A percentile compares a stretch with the other conserved stretches of the same genome.
Evolutionary conservation across 306 rosid species (phyloP).

Genomic region (Crataegus laevigata): DNA sequence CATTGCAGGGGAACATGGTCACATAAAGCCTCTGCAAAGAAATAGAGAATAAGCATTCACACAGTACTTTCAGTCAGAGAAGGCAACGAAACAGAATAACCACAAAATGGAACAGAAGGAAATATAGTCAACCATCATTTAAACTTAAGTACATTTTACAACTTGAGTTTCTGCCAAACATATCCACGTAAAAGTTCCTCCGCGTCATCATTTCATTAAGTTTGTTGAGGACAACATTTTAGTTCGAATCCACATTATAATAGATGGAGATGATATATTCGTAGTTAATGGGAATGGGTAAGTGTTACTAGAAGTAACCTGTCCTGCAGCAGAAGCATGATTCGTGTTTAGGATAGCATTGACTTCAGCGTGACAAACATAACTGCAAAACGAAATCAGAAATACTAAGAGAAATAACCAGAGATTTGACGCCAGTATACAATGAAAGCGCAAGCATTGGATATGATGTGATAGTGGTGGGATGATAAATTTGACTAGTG

Average conservation of each 20-base stretch:
- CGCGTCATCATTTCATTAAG: neutral
- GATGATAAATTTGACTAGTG: neutral
- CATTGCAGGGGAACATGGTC: conserved; percentile 91
- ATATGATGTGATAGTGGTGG: neutral
- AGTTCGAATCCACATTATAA: neutral
- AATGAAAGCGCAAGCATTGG: neutral
- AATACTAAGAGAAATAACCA: neutral
- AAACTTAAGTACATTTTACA: neutral
- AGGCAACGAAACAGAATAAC: neutral
- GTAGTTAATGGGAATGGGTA: neutral
- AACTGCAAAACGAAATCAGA: conserved; percentile 35
- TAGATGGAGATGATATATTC: neutral
- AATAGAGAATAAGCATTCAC: neutral
- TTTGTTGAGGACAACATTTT: neutral
- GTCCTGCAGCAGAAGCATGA: conserved; percentile 96
- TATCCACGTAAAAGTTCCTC: neutral
- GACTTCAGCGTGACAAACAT: conserved; percentile 97
- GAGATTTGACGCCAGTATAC: neutral
- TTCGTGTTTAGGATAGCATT: conserved; percentile 89
- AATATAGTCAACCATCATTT: neutral
- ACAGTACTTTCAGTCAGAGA: neutral
- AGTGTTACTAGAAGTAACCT: conserved; percentile 38
- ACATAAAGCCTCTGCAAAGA: conserved; percentile 62
- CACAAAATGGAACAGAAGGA: neutral
- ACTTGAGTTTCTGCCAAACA: neutral